Conservation (phyloP, 441 rosid species). For the Euphorbia corollata region DNA sequence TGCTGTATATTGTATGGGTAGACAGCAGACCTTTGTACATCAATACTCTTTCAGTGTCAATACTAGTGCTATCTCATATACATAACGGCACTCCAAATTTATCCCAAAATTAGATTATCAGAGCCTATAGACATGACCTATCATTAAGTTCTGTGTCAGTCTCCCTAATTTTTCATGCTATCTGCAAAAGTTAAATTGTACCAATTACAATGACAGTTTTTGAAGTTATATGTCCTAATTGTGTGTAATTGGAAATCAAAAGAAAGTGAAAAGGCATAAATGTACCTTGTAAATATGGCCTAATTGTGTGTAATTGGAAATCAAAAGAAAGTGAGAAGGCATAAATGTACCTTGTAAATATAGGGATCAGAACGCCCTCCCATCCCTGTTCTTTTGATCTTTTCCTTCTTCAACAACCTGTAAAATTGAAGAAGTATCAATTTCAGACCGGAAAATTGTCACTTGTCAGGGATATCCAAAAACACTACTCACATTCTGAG, state of each 20-base stretch:
- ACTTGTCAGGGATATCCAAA: not conserved
- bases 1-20: not conserved
- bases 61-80: not conserved
- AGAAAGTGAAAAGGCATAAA: not conserved
- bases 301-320: not conserved
- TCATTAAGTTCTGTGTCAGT: not conserved
- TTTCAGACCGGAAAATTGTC: not conserved
- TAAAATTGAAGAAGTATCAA: not conserved
- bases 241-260: not conserved
- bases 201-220: not conserved
- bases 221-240: not conserved
- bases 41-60: not conserved
- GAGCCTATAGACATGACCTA: slow-evolving; percentile 5
- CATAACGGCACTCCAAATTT: slow-evolving; percentile 10
- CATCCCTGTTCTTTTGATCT: slow-evolving; percentile 63
- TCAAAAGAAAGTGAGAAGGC: not conserved
- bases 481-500: slow-evolving; percentile 56
- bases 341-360: slow-evolving; percentile 52
- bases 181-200: slow-evolving; percentile 25
- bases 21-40: not conserved
- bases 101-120: slow-evolving; percentile 4
- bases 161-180: slow-evolving; percentile 25
- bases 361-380: slow-evolving; percentile 75
- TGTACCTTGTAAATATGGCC: slow-evolving; percentile 53
- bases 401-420: slow-evolving; percentile 58